A percentile compares a stretch with the other conserved stretches of the same genome.
phyloP scores from a whole-genome alignment of 495 filamentous ascomycete species.

The Penicillium herquei region DNA sequence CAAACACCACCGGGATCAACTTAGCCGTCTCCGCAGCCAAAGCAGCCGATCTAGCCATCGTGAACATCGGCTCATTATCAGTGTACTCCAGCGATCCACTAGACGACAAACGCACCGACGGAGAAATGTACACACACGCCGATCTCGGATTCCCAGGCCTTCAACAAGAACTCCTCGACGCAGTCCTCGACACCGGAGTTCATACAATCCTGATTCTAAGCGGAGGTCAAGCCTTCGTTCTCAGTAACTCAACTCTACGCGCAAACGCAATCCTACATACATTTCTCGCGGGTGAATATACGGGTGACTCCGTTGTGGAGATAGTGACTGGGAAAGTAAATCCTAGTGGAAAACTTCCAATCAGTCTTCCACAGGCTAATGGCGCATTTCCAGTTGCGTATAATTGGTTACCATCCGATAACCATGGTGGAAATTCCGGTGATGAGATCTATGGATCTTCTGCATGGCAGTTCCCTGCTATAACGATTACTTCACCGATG shows the following conservation, averaged over 20 bases:
- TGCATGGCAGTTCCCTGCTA: background rate
- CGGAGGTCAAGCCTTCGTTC: slow-evolving; percentile 1
- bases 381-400: slow-evolving; percentile 1
- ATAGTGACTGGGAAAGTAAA: background rate
- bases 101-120: background rate
- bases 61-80: background rate
- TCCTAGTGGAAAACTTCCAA: slow-evolving; percentile 1
- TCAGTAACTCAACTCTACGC: slow-evolving; percentile 1
- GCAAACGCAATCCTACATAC: slow-evolving; percentile 3
- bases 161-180: slow-evolving; percentile 1
- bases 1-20: background rate
- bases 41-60: background rate
- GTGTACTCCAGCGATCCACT: slow-evolving; percentile 2
- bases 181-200: background rate
- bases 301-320: background rate
- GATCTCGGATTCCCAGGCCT: slow-evolving; percentile 2
- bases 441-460: background rate
- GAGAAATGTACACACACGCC: slow-evolving; percentile 1
- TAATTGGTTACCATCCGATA: slow-evolving; percentile 4
- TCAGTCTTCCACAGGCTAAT: slow-evolving; percentile 2
- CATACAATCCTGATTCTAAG: background rate
- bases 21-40: background rate
- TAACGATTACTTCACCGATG: background rate
- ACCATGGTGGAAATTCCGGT: background rate
- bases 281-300: slow-evolving; percentile 1